phyloP scores from a whole-genome alignment of 495 filamentous ascomycete genomes.

The Penicillium mononematosum region DNA sequence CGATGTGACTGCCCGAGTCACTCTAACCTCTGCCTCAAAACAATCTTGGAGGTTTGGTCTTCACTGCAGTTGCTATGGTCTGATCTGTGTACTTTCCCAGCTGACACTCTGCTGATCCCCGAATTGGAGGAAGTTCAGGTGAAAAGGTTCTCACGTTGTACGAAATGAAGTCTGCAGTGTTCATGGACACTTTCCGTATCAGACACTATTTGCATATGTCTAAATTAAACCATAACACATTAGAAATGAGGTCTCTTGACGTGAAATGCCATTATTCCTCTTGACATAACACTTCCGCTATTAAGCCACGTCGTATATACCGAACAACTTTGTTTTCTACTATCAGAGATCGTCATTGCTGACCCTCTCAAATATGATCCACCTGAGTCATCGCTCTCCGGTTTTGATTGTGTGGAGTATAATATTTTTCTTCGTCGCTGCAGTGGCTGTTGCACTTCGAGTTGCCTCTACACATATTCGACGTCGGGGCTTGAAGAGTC shows the following conservation, averaged over 20 bases:
- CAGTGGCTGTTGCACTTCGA: conserved; percentile 4
- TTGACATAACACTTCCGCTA: background rate
- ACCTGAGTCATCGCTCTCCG: conserved; percentile 3
- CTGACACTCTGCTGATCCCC: background rate
- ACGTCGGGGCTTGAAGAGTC: conserved; percentile 2
- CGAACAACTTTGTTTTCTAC: background rate
- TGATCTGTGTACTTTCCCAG: background rate
- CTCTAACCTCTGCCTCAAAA: background rate
- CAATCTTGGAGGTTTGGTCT: background rate
- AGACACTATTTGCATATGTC: background rate
- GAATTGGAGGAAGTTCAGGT: background rate
- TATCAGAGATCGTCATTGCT: background rate
- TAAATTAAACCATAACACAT: background rate
- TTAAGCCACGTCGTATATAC: background rate
- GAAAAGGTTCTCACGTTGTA: conserved; percentile 3
- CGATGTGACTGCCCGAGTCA: background rate
- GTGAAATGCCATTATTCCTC: background rate
- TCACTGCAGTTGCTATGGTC: background rate
- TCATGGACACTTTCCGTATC: background rate
- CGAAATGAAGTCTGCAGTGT: background rate
- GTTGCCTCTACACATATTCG: conserved; percentile 5
- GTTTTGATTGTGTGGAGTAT: conserved; percentile 9
- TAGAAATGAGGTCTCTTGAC: background rate
- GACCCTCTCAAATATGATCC: background rate
- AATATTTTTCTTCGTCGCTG: conserved; percentile 8